Evolutionary conservation across 352 stramenopile species (phyloP).

Genomic region (Thraustochytrium sp.): DNA sequence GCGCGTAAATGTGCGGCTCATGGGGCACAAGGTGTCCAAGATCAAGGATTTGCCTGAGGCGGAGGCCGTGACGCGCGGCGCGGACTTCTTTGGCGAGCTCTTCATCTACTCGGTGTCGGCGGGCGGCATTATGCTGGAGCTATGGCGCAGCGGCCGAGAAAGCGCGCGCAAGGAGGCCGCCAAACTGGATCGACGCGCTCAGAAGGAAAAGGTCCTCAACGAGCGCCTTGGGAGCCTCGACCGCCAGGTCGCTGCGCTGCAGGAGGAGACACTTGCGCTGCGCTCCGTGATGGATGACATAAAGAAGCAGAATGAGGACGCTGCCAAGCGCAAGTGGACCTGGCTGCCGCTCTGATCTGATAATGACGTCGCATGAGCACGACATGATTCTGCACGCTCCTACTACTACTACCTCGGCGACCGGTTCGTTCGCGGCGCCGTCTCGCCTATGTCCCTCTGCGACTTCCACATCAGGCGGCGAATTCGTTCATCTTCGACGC

Average conservation of each 20-base stretch:
- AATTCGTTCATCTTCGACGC: constrained; percentile 49
- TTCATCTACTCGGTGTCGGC: constrained; percentile 45
- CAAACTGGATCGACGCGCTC: background rate
- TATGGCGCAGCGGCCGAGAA: constrained; percentile 30
- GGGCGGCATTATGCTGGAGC: constrained; percentile 36
- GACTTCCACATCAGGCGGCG: no score
- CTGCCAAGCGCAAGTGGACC: background rate
- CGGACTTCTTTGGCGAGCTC: constrained; percentile 46
- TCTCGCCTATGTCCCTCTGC: no score
- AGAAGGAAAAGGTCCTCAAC: background rate
- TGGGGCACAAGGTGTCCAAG: constrained; percentile 37
- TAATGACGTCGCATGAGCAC: no score
- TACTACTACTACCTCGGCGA: no score
- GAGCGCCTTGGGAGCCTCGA: background rate
- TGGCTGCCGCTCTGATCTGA: constrained; percentile 1
- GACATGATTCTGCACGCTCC: no score
- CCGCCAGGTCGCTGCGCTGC: background rate
- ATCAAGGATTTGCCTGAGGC: constrained; percentile 46
- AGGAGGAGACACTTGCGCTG: background rate
- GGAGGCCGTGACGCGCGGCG: constrained; percentile 25
- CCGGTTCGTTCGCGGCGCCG: no score
- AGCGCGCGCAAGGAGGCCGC: background rate
- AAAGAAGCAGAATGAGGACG: background rate
- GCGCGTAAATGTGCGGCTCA: constrained; percentile 37
- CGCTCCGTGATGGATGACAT: background rate